Evolutionary conservation across 352 stramenopile species (phyloP), one percentile per base, ranked within the genome.

Genomic region (Phytopythium boreale): DNA sequence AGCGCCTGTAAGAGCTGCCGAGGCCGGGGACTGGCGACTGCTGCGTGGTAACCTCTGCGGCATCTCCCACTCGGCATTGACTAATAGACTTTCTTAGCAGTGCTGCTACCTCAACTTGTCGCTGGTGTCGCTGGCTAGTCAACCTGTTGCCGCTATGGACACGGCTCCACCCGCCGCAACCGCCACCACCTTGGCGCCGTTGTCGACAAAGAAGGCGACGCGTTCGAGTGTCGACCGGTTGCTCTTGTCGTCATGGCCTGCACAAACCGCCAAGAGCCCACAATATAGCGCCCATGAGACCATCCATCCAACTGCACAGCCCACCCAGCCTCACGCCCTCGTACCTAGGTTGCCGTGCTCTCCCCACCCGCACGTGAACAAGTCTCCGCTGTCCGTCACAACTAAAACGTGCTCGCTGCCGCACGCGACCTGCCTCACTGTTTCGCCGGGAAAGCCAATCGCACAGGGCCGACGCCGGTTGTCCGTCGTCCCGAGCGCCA

Each of bases 291-390:
- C 27, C 26, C 22, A 55, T 26, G 20, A 64, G 20, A 27, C 9
- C 7, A 46, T 55, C 11, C 17, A 24, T 10, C 19, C 39, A 66
- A 19, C 20, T 19, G 19, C 43, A 24, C 14, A n/a, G 12, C 49
- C 11, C 47, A 6, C 12, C 4, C 17, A 4, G 2, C 17, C 6
- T 22, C 17, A 6, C 15, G 2, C 36, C 10, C 2, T 43, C 73
- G 20, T 72, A 93, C 87, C 87, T 0, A 95, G 74, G 47, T 95
- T 95, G 46, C 87, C 87, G 61, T 95, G 87, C 62, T 95, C 87
- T 43, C 83, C 83, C 87, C 87, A 95, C 4, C 87, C 87, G 59
- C 84, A 92, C 2, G 84, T 87, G 59, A 87, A 93, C 8, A 95
- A 59, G n/a, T 81, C 69, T 17, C 84, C 83, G 34, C 37, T 57